A percentile compares a stretch with the other conserved stretches of the same genome.
These are phyloP conservation scores for Stereocaulon alpinum DNA, from an alignment of 495 filamentous ascomycete species.

Conservation along the genomic window DNA sequence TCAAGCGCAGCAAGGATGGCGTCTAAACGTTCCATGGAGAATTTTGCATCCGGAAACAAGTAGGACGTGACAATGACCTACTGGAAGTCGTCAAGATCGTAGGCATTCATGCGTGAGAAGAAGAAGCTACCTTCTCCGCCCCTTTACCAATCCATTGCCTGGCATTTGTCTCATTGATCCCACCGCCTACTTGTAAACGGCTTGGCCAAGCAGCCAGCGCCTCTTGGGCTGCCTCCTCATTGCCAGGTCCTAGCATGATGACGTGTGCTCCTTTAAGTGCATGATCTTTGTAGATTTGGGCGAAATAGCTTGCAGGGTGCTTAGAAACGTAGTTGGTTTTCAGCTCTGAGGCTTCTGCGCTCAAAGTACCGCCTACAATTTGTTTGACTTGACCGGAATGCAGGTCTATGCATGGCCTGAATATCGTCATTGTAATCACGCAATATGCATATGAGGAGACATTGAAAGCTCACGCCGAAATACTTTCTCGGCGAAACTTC, in stretches of 20 bases:
- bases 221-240: slow-evolving; percentile 67
- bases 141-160: slow-evolving; percentile 74
- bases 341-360: slow-evolving; percentile 50
- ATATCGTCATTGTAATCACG: slow-evolving; percentile 64
- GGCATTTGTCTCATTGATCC: slow-evolving; percentile 78
- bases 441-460: not conserved
- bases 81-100: slow-evolving; percentile 16
- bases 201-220: slow-evolving; percentile 66
- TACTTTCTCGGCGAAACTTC: no score
- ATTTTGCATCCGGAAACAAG: slow-evolving; percentile 75
- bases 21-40: slow-evolving; percentile 62
- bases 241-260: slow-evolving; percentile 87
- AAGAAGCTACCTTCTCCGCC: slow-evolving; percentile 64
- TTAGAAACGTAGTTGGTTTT: slow-evolving; percentile 86
- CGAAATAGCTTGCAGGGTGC: slow-evolving; percentile 69
- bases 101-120: not conserved
- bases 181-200: slow-evolving; percentile 79
- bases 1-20: slow-evolving; percentile 58
- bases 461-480: not conserved
- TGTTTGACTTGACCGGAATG: slow-evolving; percentile 95
- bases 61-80: slow-evolving; percentile 86
- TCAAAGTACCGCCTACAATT: slow-evolving; percentile 90
- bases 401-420: slow-evolving; percentile 93
- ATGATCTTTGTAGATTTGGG: slow-evolving; percentile 64
- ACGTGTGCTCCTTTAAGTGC: slow-evolving; percentile 74